A percentile compares a stretch with the other conserved stretches of the same genome.
Evolutionary conservation across 2,329 filamentous ascomycete species (phyloP).

Genomic region (Aspergillus sp.): DNA sequence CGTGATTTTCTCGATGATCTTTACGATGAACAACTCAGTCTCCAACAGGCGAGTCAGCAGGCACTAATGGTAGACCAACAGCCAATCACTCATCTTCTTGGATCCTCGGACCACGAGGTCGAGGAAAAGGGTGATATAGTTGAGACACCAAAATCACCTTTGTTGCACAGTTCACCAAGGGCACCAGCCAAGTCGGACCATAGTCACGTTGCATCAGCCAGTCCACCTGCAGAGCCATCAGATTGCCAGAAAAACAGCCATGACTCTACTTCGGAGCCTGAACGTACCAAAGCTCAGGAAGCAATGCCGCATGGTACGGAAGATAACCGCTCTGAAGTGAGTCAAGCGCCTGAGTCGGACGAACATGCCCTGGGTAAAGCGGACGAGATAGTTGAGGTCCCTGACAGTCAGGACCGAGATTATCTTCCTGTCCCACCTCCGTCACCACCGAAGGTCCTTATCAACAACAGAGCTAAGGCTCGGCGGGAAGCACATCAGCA

Average conservation of each 20-base stretch:
- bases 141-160: background rate
- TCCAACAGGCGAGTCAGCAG: slow-evolving; percentile 38
- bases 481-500: background rate
- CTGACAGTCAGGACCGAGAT: slow-evolving; percentile 28
- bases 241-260: background rate
- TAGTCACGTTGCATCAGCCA: background rate
- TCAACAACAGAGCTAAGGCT: background rate
- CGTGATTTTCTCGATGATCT: slow-evolving; percentile 65
- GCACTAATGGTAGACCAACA: slow-evolving; percentile 29
- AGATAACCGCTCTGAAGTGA: background rate
- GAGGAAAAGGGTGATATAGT: background rate
- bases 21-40: slow-evolving; percentile 50
- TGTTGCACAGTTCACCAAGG: no score
- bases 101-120: slow-evolving; percentile 9
- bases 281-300: background rate
- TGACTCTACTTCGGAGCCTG: background rate
- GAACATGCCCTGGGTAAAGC: background rate
- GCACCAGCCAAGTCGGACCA: background rate
- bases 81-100: slow-evolving; percentile 34
- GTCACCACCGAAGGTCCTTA: background rate
- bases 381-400: slow-evolving; percentile 25
- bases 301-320: background rate
- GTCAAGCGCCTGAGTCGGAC: background rate
- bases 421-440: background rate
- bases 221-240: background rate